Percentiles rank a stretch among this genome's conserved stretches.
Conservation (phyloP, 2,329 filamentous ascomycete genomes). For the Pyrenophora graminea region DNA sequence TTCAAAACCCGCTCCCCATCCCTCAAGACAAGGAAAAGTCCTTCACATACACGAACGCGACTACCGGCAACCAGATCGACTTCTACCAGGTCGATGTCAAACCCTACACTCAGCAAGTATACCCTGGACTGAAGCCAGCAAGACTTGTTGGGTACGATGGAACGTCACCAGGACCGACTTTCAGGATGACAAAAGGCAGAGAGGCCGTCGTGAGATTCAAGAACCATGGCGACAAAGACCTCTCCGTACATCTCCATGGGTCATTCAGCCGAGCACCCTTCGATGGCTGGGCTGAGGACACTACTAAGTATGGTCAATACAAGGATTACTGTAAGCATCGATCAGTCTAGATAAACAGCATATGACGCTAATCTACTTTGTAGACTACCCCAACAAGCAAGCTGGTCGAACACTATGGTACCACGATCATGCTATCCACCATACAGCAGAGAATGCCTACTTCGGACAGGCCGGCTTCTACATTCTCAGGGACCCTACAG, state of each 20-base stretch:
- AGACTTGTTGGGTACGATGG: slow-evolving; percentile 60
- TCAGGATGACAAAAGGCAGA: slow-evolving; percentile 54
- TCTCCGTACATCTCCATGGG: slow-evolving; percentile 61
- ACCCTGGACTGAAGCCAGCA: slow-evolving; percentile 49
- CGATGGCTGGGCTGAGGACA: slow-evolving; percentile 62
- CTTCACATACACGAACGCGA: slow-evolving; percentile 36
- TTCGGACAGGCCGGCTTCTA: slow-evolving; percentile 64
- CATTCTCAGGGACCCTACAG: slow-evolving; percentile 58
- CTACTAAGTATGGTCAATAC: slow-evolving; percentile 56
- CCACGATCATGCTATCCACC: slow-evolving; percentile 49
- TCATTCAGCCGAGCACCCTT: slow-evolving; percentile 54
- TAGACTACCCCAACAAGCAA: slow-evolving; percentile 61
- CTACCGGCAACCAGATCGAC: slow-evolving; percentile 49
- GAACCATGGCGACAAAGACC: slow-evolving; percentile 55
- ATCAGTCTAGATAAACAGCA: neutral
- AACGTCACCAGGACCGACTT: slow-evolving; percentile 60
- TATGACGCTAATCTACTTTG: slow-evolving; percentile 2
- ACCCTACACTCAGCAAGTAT: slow-evolving; percentile 51
- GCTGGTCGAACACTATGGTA: slow-evolving; percentile 62
- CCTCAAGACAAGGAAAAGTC: slow-evolving; percentile 50
- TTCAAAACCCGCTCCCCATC: slow-evolving; percentile 49
- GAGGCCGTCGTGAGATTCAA: slow-evolving; percentile 61
- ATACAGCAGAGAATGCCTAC: slow-evolving; percentile 62
- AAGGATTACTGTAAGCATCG: slow-evolving; percentile 48
- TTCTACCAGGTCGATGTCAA: slow-evolving; percentile 55